Evolutionary conservation across 192 early-diverging fungal genomes (phyloP).

Genomic region (Paraglomus brasilianum): DNA sequence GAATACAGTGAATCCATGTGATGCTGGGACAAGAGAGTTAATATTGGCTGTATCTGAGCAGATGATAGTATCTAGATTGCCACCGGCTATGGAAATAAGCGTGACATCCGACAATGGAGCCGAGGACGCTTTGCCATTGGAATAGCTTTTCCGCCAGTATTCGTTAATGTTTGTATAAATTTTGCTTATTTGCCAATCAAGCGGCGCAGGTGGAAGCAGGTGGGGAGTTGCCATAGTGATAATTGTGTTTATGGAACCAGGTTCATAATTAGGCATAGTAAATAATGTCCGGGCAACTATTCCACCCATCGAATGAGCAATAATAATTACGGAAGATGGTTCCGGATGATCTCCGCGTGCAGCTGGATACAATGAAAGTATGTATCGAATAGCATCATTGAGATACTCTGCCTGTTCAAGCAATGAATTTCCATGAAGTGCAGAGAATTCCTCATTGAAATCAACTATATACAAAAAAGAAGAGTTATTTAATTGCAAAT

Average conservation of each 20-base stretch:
- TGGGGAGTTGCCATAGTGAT: conserved; percentile 91
- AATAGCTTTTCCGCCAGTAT: conserved; percentile 64
- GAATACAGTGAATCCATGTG: conserved; percentile 75
- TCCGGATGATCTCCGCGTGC: conserved; percentile 39
- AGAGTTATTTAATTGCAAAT: conserved; percentile 1
- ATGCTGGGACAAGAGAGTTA: conserved; percentile 56
- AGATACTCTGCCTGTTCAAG: conserved; percentile 85
- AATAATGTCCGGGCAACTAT: conserved; percentile 85
- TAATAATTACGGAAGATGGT: conserved; percentile 75
- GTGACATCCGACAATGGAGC: conserved; percentile 55
- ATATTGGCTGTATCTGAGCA: conserved; percentile 75
- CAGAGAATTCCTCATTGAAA: conserved; percentile 89
- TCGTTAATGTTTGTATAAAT: conserved; percentile 67
- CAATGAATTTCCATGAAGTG: conserved; percentile 79
- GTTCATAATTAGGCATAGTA: conserved; percentile 64
- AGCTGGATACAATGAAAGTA: conserved; percentile 66
- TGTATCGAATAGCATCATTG: conserved; percentile 76
- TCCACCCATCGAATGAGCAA: conserved; percentile 96
- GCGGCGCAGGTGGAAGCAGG: conserved; percentile 70
- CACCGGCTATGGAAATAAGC: conserved; percentile 87
- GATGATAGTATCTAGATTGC: conserved; percentile 82
- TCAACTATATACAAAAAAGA: conserved; percentile 56
- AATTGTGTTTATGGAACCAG: conserved; percentile 74
- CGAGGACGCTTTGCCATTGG: conserved; percentile 20
- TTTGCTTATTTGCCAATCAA: conserved; percentile 56